These are phyloP conservation scores for Lichtheimia ornata DNA, from an alignment of 371 early-diverging fungal genomes.

Conservation along the genomic window DNA sequence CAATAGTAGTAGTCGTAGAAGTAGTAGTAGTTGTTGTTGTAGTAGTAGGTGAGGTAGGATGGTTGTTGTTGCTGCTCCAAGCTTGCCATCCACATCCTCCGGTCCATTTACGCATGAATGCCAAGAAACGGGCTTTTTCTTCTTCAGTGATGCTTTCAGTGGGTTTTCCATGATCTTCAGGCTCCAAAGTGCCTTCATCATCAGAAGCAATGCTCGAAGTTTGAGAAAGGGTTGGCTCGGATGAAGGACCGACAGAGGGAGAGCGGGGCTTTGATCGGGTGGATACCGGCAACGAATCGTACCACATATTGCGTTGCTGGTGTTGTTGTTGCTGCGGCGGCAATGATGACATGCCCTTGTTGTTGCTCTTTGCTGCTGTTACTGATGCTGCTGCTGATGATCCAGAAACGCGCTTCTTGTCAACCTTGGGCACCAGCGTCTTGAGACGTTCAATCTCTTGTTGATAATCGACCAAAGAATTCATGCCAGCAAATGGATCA, in stretches of 20 bases:
- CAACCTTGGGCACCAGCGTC: constrained; percentile 41
- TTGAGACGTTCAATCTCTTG: constrained; percentile 52
- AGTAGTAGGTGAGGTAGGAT: neutral
- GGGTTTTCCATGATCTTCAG: neutral
- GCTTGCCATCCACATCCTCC: constrained; percentile 29
- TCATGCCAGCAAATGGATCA: constrained; percentile 56
- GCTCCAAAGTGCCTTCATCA: neutral
- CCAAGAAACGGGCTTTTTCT: constrained; percentile 46
- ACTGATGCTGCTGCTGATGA: neutral
- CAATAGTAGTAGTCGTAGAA: neutral
- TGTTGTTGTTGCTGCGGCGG: constrained; percentile 1
- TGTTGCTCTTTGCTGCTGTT: neutral
- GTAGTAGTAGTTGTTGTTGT: neutral
- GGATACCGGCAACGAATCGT: neutral
- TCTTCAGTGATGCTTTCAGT: constrained; percentile 33
- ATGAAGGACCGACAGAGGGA: neutral
- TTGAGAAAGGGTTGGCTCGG: neutral
- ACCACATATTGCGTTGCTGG: neutral
- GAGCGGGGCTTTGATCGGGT: constrained; percentile 2
- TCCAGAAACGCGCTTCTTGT: constrained; percentile 8
- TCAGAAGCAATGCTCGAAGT: neutral
- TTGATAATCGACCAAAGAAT: constrained; percentile 41
- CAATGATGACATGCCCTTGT: neutral
- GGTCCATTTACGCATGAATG: constrained; percentile 50
- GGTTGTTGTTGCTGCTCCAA: neutral